Conservation (phyloP, 345 rosid genomes). For the Rhodamnia argentea region DNA sequence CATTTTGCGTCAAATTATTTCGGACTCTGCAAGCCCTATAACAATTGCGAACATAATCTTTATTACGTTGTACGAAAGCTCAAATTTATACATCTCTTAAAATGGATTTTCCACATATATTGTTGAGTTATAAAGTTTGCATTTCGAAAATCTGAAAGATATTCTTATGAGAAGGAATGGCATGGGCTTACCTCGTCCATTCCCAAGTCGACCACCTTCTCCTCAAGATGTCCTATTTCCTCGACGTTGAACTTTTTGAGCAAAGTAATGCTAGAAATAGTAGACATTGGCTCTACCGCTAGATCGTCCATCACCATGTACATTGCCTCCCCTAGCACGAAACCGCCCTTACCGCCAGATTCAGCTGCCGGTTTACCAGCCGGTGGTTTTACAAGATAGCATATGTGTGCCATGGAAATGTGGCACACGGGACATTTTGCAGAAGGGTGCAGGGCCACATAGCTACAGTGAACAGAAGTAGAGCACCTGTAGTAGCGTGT, state of each 20-base stretch:
- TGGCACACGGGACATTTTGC: not conserved
- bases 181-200: slow-evolving; percentile 7
- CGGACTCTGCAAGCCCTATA: not conserved
- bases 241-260: slow-evolving; percentile 12
- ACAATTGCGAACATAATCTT: not conserved
- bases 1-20: not conserved
- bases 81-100: not conserved
- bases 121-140: too few relatives aligned
- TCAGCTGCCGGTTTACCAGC: not conserved
- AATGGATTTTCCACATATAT: too few relatives aligned
- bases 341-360: slow-evolving; percentile 5
- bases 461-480: too few relatives aligned
- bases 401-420: too few relatives aligned
- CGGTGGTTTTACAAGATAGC: too few relatives aligned
- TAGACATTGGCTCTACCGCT: slow-evolving; percentile 13
- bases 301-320: slow-evolving; percentile 29
- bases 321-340: slow-evolving; percentile 11
- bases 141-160: too few relatives aligned
- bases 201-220: slow-evolving; percentile 5
- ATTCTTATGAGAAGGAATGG: too few relatives aligned
- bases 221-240: not conserved
- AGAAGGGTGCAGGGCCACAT: not conserved
- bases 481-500: not conserved
- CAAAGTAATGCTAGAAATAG: slow-evolving; percentile 6
- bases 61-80: not conserved